Evolutionary conservation across 495 filamentous ascomycete genomes (phyloP).

Genomic region (Xylaria sp.): DNA sequence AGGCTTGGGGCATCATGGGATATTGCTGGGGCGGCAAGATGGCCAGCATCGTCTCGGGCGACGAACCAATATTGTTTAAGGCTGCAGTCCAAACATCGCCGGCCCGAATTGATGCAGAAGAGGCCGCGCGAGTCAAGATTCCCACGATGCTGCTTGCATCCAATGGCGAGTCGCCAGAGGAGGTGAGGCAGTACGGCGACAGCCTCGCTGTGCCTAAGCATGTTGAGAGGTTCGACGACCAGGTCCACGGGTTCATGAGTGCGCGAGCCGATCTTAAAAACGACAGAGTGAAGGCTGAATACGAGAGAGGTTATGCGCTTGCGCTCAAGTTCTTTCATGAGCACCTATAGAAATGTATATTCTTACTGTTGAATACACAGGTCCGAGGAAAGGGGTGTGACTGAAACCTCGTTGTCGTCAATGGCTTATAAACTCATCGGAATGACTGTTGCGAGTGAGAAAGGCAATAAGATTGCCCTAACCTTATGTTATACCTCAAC

Average conservation of each 20-base stretch:
- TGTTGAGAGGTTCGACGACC: conserved; percentile 66
- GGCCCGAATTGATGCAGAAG: conserved; percentile 25
- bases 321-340: conserved; percentile 66
- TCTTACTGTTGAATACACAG: background rate
- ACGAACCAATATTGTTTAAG: conserved; percentile 26
- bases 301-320: conserved; percentile 68
- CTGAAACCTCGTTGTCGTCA: background rate
- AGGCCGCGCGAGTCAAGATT: conserved; percentile 56
- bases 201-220: conserved; percentile 61
- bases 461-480: background rate
- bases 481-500: background rate
- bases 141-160: conserved; percentile 60
- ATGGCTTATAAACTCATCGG: background rate
- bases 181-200: conserved; percentile 62
- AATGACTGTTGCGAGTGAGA: background rate
- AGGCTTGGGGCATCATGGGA: conserved; percentile 35
- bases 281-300: conserved; percentile 62
- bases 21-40: conserved; percentile 44
- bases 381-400: background rate
- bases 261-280: conserved; percentile 64
- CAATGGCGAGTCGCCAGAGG: conserved; percentile 55
- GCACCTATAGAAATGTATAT: conserved; percentile 54
- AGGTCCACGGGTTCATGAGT: conserved; percentile 76
- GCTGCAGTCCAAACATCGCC: conserved; percentile 33
- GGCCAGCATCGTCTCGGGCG: conserved; percentile 29